These are phyloP conservation scores for Porphyrellus cyaneotinctus DNA, from an alignment of 768 basidiomycete species.

Conservation along the genomic window DNA sequence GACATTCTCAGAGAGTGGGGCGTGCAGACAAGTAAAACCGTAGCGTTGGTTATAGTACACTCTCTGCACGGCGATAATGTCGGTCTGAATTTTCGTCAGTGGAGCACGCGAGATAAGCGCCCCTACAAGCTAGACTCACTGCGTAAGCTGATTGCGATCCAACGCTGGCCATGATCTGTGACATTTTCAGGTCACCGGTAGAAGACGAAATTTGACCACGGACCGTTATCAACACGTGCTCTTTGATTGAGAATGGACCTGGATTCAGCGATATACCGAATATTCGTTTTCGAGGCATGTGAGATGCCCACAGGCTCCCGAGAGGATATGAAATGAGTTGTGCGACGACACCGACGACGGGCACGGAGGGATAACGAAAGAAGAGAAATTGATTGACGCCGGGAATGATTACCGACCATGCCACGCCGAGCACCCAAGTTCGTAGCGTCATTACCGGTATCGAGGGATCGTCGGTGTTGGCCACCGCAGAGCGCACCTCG, in stretches of 20 bases:
- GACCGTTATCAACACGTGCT: slow-evolving; percentile 66
- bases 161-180: slow-evolving; percentile 51
- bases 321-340: slow-evolving; percentile 70
- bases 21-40: slow-evolving; percentile 50
- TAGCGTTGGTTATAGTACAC: slow-evolving; percentile 67
- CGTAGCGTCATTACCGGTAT: slow-evolving; percentile 1
- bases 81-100: slow-evolving; percentile 38
- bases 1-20: not conserved
- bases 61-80: slow-evolving; percentile 71
- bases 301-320: slow-evolving; percentile 52
- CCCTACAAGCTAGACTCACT: slow-evolving; percentile 21
- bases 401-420: slow-evolving; percentile 62
- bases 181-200: slow-evolving; percentile 24
- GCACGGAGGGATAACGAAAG: slow-evolving; percentile 69
- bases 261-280: slow-evolving; percentile 66
- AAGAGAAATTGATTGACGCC: slow-evolving; percentile 74
- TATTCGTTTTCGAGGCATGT: slow-evolving; percentile 51
- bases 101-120: not conserved
- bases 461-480: slow-evolving; percentile 3
- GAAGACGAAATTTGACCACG: slow-evolving; percentile 26
- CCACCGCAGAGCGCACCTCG: slow-evolving; percentile 2
- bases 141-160: slow-evolving; percentile 63
- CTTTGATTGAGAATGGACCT: slow-evolving; percentile 73
- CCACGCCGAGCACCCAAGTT: slow-evolving; percentile 26
- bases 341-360: slow-evolving; percentile 61